These are phyloP conservation scores for Lactarius deliciosus DNA, from an alignment of 768 basidiomycete species.

Conservation along the genomic window DNA sequence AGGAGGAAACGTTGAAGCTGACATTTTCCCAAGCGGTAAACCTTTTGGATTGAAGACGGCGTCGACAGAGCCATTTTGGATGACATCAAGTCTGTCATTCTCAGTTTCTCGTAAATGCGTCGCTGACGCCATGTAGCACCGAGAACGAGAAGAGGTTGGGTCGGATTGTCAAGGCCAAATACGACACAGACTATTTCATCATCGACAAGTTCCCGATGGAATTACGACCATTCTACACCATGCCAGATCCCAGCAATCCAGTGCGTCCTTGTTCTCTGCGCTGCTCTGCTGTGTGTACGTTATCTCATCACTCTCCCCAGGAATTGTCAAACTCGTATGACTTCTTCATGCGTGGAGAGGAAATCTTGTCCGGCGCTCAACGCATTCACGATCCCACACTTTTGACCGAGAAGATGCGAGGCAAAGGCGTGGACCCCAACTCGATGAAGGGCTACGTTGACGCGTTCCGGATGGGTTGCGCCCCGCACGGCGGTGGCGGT, in stretches of 20 bases:
- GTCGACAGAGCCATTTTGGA: constrained; percentile 75
- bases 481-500: constrained; percentile 96
- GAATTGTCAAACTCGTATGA: constrained; percentile 97
- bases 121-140: constrained; percentile 54
- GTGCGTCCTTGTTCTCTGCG: constrained; percentile 44
- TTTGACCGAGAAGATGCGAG: constrained; percentile 80
- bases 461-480: constrained; percentile 91
- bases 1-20: constrained; percentile 82
- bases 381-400: constrained; percentile 90
- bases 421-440: constrained; percentile 85
- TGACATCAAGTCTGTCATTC: constrained; percentile 74
- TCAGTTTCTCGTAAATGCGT: constrained; percentile 7
- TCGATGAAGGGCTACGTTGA: constrained; percentile 92
- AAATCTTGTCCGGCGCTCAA: constrained; percentile 97
- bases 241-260: constrained; percentile 92
- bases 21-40: constrained; percentile 87
- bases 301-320: constrained; percentile 40
- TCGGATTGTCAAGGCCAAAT: constrained; percentile 84
- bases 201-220: constrained; percentile 98
- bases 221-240: constrained; percentile 98
- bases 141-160: constrained; percentile 95
- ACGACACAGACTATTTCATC: constrained; percentile 98
- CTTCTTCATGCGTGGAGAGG: constrained; percentile 99
- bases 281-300: background rate
- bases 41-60: constrained; percentile 82